Evolutionary conservation across 345 rosid genomes (phyloP).

Genomic region (Gossypium sturtianum): DNA sequence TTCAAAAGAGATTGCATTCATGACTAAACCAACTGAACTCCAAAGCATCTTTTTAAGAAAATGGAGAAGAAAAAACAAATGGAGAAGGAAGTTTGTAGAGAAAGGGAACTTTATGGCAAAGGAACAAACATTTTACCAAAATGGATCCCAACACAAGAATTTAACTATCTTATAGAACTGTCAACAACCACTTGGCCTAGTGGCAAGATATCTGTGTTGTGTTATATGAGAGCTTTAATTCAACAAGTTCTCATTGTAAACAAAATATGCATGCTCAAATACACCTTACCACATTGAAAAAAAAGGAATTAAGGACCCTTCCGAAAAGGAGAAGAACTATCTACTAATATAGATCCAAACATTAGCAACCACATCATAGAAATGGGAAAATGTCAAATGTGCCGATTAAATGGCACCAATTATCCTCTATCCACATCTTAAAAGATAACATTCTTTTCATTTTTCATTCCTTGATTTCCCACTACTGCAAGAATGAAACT

Average conservation of each 20-base stretch:
- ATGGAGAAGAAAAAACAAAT: neutral
- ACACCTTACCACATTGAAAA: neutral
- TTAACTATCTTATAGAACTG: too few relatives aligned
- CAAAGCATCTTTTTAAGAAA: neutral
- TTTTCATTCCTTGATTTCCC: neutral
- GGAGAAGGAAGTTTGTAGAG: too few relatives aligned
- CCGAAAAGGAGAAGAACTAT: neutral
- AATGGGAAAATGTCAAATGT: neutral
- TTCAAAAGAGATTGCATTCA: neutral
- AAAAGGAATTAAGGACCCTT: neutral
- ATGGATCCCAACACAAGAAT: neutral
- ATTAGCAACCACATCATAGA: neutral
- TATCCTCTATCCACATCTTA: neutral
- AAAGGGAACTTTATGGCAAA: neutral
- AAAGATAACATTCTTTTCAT: neutral
- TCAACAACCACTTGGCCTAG: too few relatives aligned
- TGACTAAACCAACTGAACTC: neutral
- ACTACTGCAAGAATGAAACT: neutral
- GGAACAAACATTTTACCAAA: neutral
- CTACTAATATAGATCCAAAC: too few relatives aligned
- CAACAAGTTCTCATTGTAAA: neutral
- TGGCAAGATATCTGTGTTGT: too few relatives aligned
- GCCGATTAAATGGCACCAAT: neutral
- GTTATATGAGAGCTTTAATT: too few relatives aligned
- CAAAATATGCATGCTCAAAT: neutral